Evolutionary conservation across 257 asterid species (phyloP).

Genomic region (Ophiorrhiza pumila): DNA sequence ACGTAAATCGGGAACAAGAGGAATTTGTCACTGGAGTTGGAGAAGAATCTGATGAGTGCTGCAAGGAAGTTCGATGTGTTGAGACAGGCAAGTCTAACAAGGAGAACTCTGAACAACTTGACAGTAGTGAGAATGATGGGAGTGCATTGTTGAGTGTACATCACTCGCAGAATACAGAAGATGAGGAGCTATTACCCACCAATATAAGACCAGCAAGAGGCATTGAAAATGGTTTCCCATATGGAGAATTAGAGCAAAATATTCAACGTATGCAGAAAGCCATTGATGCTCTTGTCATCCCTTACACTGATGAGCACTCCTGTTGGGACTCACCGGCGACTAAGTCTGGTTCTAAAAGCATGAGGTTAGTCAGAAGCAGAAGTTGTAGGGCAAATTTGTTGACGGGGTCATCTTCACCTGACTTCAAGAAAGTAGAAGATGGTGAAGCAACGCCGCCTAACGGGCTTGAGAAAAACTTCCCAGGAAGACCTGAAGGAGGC

Average conservation of each 20-base stretch:
- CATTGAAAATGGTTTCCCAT: slow-evolving; percentile 28
- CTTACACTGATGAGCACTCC: slow-evolving; percentile 43
- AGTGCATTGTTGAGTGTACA: slow-evolving; percentile 33
- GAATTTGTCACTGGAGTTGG: slow-evolving; percentile 26
- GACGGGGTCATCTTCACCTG: slow-evolving; percentile 31
- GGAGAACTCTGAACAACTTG: slow-evolving; percentile 29
- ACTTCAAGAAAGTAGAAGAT: slow-evolving; percentile 42
- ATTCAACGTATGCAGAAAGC: slow-evolving; percentile 47
- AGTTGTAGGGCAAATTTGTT: slow-evolving; percentile 63
- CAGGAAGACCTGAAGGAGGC: slow-evolving; percentile 63
- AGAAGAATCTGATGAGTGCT: slow-evolving; percentile 56
- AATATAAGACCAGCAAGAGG: slow-evolving; percentile 35
- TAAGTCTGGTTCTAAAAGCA: slow-evolving; percentile 44
- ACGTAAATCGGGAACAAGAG: slow-evolving; percentile 34
- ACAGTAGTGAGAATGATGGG: slow-evolving; percentile 41
- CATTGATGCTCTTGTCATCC: slow-evolving; percentile 38
- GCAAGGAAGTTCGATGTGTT: slow-evolving; percentile 69
- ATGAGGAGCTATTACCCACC: slow-evolving; percentile 32
- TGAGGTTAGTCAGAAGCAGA: slow-evolving; percentile 52
- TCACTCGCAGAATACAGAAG: slow-evolving; percentile 23
- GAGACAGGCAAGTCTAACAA: slow-evolving; percentile 47
- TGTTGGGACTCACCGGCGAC: slow-evolving; percentile 38
- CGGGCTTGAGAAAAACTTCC: slow-evolving; percentile 52
- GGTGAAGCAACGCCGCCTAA: slow-evolving; percentile 73
- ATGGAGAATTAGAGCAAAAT: slow-evolving; percentile 46